Evolutionary conservation across 1,284 basidiomycete species (phyloP), one percentile per base, ranked within the genome.

Genomic region (Phlebopus sp.): DNA sequence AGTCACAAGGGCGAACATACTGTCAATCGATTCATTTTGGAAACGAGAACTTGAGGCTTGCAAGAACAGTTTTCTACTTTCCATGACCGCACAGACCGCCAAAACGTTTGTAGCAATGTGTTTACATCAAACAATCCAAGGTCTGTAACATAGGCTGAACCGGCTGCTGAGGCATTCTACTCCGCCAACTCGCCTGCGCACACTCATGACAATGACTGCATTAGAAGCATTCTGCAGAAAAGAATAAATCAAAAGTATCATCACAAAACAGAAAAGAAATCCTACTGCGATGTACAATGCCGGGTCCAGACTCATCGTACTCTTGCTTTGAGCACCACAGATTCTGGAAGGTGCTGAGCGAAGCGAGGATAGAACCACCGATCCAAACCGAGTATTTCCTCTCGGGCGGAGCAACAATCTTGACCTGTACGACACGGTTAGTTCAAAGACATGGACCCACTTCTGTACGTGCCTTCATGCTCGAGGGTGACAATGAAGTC

Each of bases 321-420:
- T 90, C 88, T 67, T 93, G 89, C 78, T 94, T 95, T 55, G 89
- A 90, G 78, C 86, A 87, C 91, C 90, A 92, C 63, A 92, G 71
- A 66, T 86, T 87, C 79, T 97, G 94, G 92, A 97, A 97, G 57
- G 95, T 97, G 60, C 85, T 90, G 50, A 97, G 84, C 50, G 94
- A 97, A 30, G 93, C 92, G 51, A 97, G 79, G 70, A 98, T 98
- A 55, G 93, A 97, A 64, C 96, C 95, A 82, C 96, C 95, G 66
- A 98, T 98, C 95, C 95, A 98, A 74, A 97, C 95, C 47, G 90
- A 92, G 81, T 92, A 92, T 71, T 92, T 94, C 64, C 92, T 78
- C 76, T 95, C 92, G 37, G 92, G 92, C 47, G 92, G 91, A 57
- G 91, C 90, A 51, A 92, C 86, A 49, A 94, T 92, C 84, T 92